These are phyloP conservation scores for Aaosphaeria pasadenensis DNA, from an alignment of 2,329 filamentous ascomycete genomes.

Conservation along the genomic window DNA sequence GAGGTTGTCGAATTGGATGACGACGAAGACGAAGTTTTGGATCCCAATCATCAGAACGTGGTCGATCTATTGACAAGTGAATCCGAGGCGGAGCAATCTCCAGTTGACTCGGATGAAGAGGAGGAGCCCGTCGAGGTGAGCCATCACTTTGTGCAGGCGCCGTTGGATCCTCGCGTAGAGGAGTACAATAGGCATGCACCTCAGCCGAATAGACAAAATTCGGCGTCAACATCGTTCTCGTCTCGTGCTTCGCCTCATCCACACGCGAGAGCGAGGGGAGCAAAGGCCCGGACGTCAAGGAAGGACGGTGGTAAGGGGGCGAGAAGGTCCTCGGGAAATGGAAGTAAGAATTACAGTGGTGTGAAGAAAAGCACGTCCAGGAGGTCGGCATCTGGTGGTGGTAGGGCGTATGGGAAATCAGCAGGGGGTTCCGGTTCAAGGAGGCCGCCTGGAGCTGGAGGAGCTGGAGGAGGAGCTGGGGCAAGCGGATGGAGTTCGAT, in stretches of 20 bases:
- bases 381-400: too few relatives aligned
- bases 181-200: constrained; percentile 26
- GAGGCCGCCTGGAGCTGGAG: constrained; percentile 4
- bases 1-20: constrained; percentile 35
- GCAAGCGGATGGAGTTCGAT: constrained; percentile 3
- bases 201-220: constrained; percentile 12
- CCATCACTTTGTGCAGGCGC: constrained; percentile 24
- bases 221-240: neutral
- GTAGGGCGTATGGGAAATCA: neutral
- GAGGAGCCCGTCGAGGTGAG: constrained; percentile 18
- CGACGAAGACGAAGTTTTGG: constrained; percentile 41
- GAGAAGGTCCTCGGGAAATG: neutral
- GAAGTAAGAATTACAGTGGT: neutral
- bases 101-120: constrained; percentile 6
- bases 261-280: neutral
- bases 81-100: constrained; percentile 21
- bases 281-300: neutral
- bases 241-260: neutral
- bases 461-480: constrained; percentile 1
- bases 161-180: constrained; percentile 22
- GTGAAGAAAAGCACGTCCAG: neutral
- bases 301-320: too few relatives aligned
- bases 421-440: constrained; percentile 1
- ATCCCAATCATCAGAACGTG: constrained; percentile 48
- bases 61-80: constrained; percentile 42